Evolutionary conservation across 2,329 filamentous ascomycete genomes (phyloP).

Genomic region (Tolypocladium cylindrosporum): DNA sequence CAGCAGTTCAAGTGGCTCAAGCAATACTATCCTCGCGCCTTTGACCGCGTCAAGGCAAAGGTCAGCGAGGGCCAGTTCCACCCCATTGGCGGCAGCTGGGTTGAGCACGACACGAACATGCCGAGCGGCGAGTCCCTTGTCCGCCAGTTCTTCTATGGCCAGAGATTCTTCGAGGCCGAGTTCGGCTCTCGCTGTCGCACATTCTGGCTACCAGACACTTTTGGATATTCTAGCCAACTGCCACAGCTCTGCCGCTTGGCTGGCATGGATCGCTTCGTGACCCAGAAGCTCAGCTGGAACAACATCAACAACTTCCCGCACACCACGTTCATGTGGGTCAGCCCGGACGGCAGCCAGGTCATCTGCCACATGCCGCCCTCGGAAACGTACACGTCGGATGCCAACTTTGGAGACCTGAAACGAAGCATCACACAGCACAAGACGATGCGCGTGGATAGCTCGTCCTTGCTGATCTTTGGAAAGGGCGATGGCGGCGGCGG

Average conservation of each 20-base stretch:
- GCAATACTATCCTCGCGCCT: conserved; percentile 76
- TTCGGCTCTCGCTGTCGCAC: conserved; percentile 84
- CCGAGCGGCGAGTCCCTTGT: conserved; percentile 91
- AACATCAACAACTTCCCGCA: conserved; percentile 99
- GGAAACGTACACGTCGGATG: conserved; percentile 91
- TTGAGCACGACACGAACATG: conserved; percentile 97
- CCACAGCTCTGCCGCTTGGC: conserved; percentile 87
- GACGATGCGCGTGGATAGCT: conserved; percentile 85
- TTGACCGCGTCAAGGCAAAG: conserved; percentile 83
- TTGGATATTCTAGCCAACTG: conserved; percentile 91
- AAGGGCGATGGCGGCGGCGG: conserved; percentile 96
- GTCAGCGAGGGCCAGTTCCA: conserved; percentile 87
- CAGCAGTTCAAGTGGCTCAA: conserved; percentile 99
- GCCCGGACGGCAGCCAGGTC: conserved; percentile 90
- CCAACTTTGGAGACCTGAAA: conserved; percentile 88
- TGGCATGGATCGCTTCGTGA: conserved; percentile 96
- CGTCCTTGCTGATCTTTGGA: conserved; percentile 85
- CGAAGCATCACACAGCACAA: conserved; percentile 89
- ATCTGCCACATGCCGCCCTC: conserved; percentile 95
- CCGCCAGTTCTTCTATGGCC: conserved; percentile 90
- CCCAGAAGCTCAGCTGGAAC: conserved; percentile 98
- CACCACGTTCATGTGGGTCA: conserved; percentile 98
- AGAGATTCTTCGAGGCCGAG: conserved; percentile 86
- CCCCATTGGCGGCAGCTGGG: conserved; percentile 95
- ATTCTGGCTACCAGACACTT: conserved; percentile 97